Base-by-base conservation (phyloP, 345 rosid species). In the Populus alba region DNA sequence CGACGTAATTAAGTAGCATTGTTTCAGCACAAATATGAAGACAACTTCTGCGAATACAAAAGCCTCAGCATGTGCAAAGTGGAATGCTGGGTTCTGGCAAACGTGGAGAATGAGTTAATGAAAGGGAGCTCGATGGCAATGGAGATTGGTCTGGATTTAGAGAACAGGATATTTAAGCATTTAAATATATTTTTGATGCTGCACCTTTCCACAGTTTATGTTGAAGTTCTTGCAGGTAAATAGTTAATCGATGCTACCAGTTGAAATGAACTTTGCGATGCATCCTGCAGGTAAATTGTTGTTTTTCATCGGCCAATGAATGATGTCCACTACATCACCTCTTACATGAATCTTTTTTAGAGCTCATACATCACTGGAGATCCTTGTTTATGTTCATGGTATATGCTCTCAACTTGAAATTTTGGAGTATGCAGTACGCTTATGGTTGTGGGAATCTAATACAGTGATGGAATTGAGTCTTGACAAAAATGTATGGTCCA, bases 361-460 rank as follows among this genome's bases (percentile, higher is more conserved):
- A n/a, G 27, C 27, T 3, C 1, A 57, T 3, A 10, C 15, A n/a
- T 57, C 63, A n/a, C 29, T 57, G 27, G 1, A 57, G 27, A 8
- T 3, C 27, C 62, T 22, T 23, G 9, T 8, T 57, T n/a, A 57
- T n/a, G 63, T 57, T 57, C 29, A 9, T n/a, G 63, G 15, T 6
- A 8, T 11, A 70, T 22, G 47, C 57, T 23, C 2, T 43, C 29
- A 23, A 8, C 35, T 43, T 53, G 70, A 79, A 57, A 65, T 59
- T 67, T 63, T 75, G 77, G 75, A 68, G 75, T 27, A 53, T 81
- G 27, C 43, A 71, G 29, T 29, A 49, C 33, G 35, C 47, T 67
- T 74, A 72, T 72, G 77, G 76, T 49, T 41, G 23, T 53, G 31
- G 70, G 87, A 79, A 79, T 81, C 70, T 33, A 75, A 68, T 80